phyloP scores from a whole-genome alignment of 2,329 filamentous ascomycete genomes.

The Mollisiaceae sp. region DNA sequence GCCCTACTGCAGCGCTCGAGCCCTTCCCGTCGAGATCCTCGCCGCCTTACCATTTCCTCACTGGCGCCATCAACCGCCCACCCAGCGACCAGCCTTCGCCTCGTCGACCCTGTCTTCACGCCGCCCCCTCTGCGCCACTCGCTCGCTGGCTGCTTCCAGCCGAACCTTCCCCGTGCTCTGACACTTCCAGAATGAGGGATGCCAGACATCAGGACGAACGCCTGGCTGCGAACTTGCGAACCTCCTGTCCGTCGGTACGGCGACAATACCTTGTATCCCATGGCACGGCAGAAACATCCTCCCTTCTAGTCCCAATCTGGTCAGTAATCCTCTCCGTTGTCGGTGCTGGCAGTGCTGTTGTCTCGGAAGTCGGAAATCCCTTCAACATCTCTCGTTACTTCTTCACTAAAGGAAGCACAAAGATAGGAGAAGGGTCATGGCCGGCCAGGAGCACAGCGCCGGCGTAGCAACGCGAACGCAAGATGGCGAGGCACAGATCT shows the following conservation, averaged over 20 bases:
- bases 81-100: neutral
- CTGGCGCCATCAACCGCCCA: constrained; percentile 7
- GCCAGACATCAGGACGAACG: too few relatives aligned
- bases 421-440: neutral
- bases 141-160: neutral
- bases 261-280: too few relatives aligned
- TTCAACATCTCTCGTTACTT: neutral
- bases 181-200: too few relatives aligned
- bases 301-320: too few relatives aligned
- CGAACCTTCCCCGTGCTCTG: neutral
- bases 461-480: constrained; percentile 13
- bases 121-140: neutral
- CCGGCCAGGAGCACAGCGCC: neutral
- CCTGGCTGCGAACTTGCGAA: too few relatives aligned
- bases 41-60: constrained; percentile 21
- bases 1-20: constrained; percentile 25
- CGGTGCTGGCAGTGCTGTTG: neutral
- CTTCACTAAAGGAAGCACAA: neutral
- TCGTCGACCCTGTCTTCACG: too few relatives aligned
- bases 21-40: constrained; percentile 27
- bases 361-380: neutral
- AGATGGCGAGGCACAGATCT: constrained; percentile 33
- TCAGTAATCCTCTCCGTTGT: too few relatives aligned
- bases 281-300: too few relatives aligned
- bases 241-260: too few relatives aligned